Evolutionary conservation across 306 rosid species (phyloP), one percentile per base, ranked within the genome.

Genomic region (Nissolia schottii): DNA sequence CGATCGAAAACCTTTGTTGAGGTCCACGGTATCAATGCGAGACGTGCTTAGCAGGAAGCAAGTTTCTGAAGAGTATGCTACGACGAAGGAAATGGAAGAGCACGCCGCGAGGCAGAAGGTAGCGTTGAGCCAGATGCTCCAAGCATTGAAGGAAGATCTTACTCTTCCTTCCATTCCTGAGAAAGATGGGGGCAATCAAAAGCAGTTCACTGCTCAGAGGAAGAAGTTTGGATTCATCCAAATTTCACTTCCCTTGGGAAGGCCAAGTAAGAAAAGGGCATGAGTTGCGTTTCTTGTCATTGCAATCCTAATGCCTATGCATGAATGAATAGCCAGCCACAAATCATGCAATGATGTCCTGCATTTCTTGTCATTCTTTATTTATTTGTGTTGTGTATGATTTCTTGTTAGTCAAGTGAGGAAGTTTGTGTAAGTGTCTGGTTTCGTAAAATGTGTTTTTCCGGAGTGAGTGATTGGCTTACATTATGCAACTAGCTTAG

Each of bases 121-220:
- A 59, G 97, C 95, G 34, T 48, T 94, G 88, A 89, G 96, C 70
- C 95, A 94, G 68, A 94, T 94, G 99, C 96, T 94, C 77, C 86
- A 68, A 78, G 90, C 94, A 29, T 62, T 91, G 75, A 91, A 89
- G 77, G 90, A 81, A 59, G 91, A 94, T 72, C 77, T 76, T 64
- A 77, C 85, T 31, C 77, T 85, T 55, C 82, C 90, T 50, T 41
- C 91, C 4, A 85, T 64, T 54, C 65, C 71, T 22, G 97, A 89
- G 81, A 86, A 84, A 69, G 88, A 81, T 54, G 87, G 61, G 55
- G 67, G 56, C 63, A 62, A 82, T 18, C 92, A 80, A 63, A 90
- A 87, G 84, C 90, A 82, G 63, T 78, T 48, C 28, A 9, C 69
- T 16, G 35, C 80, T 40, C 88, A 86, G 51, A 94, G 88, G 77